Evolutionary conservation across 2,329 filamentous ascomycete genomes (phyloP), one percentile per base, ranked within the genome.

Genomic region (Calonectria henricotiae): DNA sequence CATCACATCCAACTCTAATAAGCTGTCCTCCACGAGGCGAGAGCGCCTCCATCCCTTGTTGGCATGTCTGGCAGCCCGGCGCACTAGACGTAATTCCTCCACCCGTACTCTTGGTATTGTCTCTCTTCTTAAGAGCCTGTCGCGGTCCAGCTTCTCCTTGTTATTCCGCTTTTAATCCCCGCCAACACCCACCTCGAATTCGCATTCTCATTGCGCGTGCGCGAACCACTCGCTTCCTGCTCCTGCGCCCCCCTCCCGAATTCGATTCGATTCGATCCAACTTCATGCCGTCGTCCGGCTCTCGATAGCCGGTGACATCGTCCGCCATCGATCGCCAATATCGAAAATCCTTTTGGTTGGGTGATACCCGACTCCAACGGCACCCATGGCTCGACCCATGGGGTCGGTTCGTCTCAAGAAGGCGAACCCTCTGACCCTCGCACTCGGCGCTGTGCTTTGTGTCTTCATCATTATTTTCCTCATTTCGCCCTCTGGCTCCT

Each of bases 391-490:
- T 79, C 86, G 87, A 80, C 85, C 88, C 81, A 86, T 91, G 86
- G 88, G 89, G 79, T 86, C 89, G 75, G 87, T 89, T 76, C 93
- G 94, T 84, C 89, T 96, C 80, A 94, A 94, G 85, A 93, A 93
- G 85, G 90, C 92, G 81, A 96, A 91, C 83, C 92, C 94, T 73
- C 87, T 93, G 79, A 96, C 93, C 65, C 85, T 96, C 73, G 82
- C 92, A 75, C 87, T 97, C 75, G 93, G 93, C 77, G 87, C 85
- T 75, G 84, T 94, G 68, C 88, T 96, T 69, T 91, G 91, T 81
- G 88, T 96, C 79, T 89, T 93, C 84, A 90, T 93, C 83, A 82
- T 94, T 82, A 83, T 89, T 85, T 91, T 92, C 79, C 81, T 92
- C 74, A 79, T 91, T 75, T 86, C 86, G 11, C 88, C 85, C 65